phyloP scores from a whole-genome alignment of 2,329 filamentous ascomycete species.

The Septoria linicola region DNA sequence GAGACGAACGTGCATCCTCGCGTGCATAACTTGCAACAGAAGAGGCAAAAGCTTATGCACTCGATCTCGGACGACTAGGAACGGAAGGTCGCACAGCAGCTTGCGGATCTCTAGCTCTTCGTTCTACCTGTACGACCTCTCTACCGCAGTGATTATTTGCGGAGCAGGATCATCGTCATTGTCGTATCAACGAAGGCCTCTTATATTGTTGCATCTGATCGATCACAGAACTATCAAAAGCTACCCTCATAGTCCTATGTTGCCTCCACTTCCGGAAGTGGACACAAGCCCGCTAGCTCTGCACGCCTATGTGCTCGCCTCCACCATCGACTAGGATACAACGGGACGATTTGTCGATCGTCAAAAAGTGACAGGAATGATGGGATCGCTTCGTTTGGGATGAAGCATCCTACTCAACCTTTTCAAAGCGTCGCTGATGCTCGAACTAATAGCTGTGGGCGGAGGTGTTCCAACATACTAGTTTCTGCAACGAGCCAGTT shows the following conservation, averaged over 20 bases:
- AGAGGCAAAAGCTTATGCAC: neutral
- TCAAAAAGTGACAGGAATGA: neutral
- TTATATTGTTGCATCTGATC: no score
- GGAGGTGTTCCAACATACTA: no score
- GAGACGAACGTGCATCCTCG: neutral
- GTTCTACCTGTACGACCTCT: neutral
- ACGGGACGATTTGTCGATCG: neutral
- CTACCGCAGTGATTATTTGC: neutral
- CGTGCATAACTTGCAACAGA: neutral
- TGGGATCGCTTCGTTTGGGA: no score
- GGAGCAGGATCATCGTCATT: no score
- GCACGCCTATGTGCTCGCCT: neutral
- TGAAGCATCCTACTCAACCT: no score
- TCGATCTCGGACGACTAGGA: neutral
- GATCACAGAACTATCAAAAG: no score
- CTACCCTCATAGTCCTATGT: neutral
- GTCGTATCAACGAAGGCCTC: no score
- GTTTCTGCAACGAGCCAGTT: no score
- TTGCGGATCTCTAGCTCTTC: neutral
- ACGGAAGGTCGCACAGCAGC: neutral
- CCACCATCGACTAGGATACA: neutral
- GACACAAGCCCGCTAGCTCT: neutral
- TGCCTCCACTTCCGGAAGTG: conserved; percentile 1
- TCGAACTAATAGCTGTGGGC: no score
- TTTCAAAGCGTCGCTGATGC: no score